Conservation (phyloP, 352 stramenopile species). For the Phytophthora podocarpi region DNA sequence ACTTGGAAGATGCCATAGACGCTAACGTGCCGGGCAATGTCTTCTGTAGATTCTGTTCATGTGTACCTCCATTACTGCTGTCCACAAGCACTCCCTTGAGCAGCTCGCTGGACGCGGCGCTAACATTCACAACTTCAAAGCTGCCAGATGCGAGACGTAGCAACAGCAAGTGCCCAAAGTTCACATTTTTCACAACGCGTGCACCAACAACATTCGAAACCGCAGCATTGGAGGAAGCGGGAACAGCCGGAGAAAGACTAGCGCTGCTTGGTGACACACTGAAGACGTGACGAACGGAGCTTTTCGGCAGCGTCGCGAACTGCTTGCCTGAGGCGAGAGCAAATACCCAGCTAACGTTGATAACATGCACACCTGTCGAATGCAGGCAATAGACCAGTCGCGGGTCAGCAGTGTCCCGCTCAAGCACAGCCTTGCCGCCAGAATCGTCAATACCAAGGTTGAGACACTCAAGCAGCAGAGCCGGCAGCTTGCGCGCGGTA, state of each 20-base stretch:
- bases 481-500: slow-evolving; percentile 37
- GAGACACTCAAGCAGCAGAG: slow-evolving; percentile 74
- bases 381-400: slow-evolving; percentile 77
- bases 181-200: slow-evolving; percentile 75
- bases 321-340: slow-evolving; percentile 60
- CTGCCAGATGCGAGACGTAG: slow-evolving; percentile 70
- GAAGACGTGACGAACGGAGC: slow-evolving; percentile 77
- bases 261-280: slow-evolving; percentile 58
- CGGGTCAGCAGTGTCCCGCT: slow-evolving; percentile 53
- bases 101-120: slow-evolving; percentile 69
- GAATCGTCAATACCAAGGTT: slow-evolving; percentile 77
- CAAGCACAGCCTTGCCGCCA: slow-evolving; percentile 62
- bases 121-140: slow-evolving; percentile 85
- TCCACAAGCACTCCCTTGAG: slow-evolving; percentile 63
- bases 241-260: background rate
- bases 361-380: slow-evolving; percentile 76
- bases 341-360: slow-evolving; percentile 80
- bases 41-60: slow-evolving; percentile 29
- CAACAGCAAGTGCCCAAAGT: slow-evolving; percentile 76
- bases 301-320: slow-evolving; percentile 66
- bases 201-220: slow-evolving; percentile 67
- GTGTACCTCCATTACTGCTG: slow-evolving; percentile 16
- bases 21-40: slow-evolving; percentile 59
- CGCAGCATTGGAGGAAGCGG: slow-evolving; percentile 3
- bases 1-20: slow-evolving; percentile 54